phyloP scores from a whole-genome alignment of 2,329 filamentous ascomycete genomes.

The Fusarium sp. region DNA sequence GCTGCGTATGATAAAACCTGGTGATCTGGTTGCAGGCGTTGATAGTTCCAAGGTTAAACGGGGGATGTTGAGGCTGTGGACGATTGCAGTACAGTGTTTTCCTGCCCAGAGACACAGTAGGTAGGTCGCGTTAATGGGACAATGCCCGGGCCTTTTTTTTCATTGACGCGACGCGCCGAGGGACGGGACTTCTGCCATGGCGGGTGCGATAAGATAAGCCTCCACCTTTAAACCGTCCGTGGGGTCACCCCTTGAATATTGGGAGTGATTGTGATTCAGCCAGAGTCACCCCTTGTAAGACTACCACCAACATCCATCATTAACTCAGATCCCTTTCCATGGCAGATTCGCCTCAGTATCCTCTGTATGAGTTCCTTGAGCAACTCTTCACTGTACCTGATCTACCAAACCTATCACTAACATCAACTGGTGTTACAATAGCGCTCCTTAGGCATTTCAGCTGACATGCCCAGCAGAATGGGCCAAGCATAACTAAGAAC shows the following conservation, averaged over 20 bases:
- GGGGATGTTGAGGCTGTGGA: conserved; percentile 13
- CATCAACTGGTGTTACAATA: conserved; percentile 67
- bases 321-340: neutral
- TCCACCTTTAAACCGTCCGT: neutral
- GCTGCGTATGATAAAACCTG: neutral
- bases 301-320: neutral
- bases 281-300: neutral
- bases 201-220: conserved; percentile 33
- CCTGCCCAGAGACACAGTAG: conserved; percentile 21
- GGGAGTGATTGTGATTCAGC: neutral
- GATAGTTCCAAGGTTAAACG: conserved; percentile 21
- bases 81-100: conserved; percentile 32
- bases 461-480: conserved; percentile 67
- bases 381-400: conserved; percentile 25
- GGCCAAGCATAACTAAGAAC: conserved; percentile 63
- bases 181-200: neutral
- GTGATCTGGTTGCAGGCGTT: conserved; percentile 7
- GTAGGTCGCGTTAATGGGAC: conserved; percentile 24
- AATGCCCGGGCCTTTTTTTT: conserved; percentile 7
- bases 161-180: conserved; percentile 26
- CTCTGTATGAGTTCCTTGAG: neutral
- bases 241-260: neutral
- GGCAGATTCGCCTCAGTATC: neutral
- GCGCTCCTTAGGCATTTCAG: conserved; percentile 74
- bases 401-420: conserved; percentile 72